A percentile compares a stretch with the other conserved stretches of the same genome.
Evolutionary conservation across 345 rosid species (phyloP).

Genomic region (Triadica sebifera): DNA sequence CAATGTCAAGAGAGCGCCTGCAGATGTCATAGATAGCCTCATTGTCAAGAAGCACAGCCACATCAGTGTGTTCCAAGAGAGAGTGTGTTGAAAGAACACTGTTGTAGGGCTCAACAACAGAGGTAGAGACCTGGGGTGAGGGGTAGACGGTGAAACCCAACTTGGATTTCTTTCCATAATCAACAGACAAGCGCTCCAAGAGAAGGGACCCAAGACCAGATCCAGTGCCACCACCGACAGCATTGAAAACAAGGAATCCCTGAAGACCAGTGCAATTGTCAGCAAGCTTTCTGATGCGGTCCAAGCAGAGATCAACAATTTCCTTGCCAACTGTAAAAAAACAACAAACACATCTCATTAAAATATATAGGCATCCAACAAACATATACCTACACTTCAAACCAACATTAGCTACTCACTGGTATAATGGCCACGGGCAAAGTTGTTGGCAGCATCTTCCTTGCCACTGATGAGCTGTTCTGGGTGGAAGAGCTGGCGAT

Average conservation of each 20-base stretch:
- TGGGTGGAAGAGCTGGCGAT: constrained; percentile 31
- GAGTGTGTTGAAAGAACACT: constrained; percentile 33
- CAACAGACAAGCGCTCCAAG: constrained; percentile 30
- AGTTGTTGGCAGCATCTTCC: constrained; percentile 35
- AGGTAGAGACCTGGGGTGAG: constrained; percentile 31
- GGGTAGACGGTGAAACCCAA: constrained; percentile 33
- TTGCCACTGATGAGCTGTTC: constrained; percentile 36
- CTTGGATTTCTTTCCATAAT: constrained; percentile 33
- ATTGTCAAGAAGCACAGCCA: constrained; percentile 30
- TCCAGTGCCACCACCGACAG: constrained; percentile 33
- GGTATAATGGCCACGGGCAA: constrained; percentile 34
- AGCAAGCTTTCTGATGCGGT: constrained; percentile 29
- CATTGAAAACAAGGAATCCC: constrained; percentile 32
- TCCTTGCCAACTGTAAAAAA: constrained; percentile 27
- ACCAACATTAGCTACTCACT: not conserved
- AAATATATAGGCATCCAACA: not conserved
- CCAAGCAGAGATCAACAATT: constrained; percentile 31
- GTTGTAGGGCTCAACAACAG: constrained; percentile 34
- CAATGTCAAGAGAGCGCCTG: constrained; percentile 33
- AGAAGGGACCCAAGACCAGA: constrained; percentile 34
- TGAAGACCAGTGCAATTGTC: constrained; percentile 33
- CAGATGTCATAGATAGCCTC: constrained; percentile 34
- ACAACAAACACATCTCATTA: not conserved
- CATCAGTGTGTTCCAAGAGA: constrained; percentile 31
- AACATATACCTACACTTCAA: not conserved